These are phyloP conservation scores for Brassica juncea DNA, from an alignment of 345 rosid species.

Conservation along the genomic window DNA sequence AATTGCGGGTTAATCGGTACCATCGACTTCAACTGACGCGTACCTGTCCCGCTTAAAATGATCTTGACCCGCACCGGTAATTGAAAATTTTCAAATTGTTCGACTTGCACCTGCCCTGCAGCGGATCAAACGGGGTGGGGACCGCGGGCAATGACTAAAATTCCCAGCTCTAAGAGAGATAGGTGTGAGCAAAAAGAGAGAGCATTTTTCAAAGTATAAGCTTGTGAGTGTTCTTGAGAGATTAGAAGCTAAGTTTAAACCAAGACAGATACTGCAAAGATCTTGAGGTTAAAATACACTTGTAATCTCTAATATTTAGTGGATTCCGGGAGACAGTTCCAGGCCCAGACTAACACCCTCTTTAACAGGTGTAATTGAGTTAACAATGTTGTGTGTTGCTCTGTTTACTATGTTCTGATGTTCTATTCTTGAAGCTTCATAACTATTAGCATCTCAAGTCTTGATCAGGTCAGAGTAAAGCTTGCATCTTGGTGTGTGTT, in stretches of 20 bases:
- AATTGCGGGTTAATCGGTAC: no score
- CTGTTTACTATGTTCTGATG: neutral
- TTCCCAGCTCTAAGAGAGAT: neutral
- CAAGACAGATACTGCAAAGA: neutral
- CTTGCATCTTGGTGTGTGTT: no score
- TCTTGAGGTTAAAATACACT: neutral
- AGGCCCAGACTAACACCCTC: neutral
- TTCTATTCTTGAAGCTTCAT: no score
- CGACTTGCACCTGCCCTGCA: no score
- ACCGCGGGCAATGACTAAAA: no score
- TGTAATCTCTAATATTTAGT: neutral
- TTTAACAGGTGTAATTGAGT: neutral
- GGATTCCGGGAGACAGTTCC: neutral
- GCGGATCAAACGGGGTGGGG: no score
- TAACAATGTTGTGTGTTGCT: neutral
- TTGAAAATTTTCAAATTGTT: no score
- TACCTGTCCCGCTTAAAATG: no score
- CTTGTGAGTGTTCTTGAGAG: neutral
- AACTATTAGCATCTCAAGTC: no score
- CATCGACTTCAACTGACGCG: no score
- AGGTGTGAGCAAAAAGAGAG: neutral
- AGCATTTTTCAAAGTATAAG: neutral
- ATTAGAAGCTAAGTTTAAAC: neutral
- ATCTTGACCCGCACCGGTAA: no score
- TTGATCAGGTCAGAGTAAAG: no score